A percentile compares a stretch with the other conserved stretches of the same genome.
Conservation (phyloP, 176 grass and related monocot genomes). For the Zoysia japonica region DNA sequence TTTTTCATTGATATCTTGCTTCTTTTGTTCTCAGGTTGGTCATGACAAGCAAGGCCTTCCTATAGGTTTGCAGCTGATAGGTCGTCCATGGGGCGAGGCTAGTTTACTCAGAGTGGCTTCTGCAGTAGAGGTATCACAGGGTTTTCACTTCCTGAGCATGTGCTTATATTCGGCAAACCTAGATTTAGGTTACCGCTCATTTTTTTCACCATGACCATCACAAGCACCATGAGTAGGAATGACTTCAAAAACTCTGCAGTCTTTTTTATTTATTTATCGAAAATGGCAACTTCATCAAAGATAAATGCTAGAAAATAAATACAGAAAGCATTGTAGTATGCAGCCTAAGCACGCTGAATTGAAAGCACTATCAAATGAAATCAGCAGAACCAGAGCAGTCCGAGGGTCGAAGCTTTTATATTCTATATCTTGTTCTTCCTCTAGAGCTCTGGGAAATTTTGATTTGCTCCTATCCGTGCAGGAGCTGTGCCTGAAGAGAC, state of each 20-base stretch:
- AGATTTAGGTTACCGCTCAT: background rate
- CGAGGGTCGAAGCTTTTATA: background rate
- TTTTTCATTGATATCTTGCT: slow-evolving; percentile 1
- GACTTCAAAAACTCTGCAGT: background rate
- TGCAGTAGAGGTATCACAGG: slow-evolving; percentile 67
- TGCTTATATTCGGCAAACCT: background rate
- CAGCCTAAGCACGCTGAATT: background rate
- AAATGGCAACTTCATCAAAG: background rate
- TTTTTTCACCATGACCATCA: background rate
- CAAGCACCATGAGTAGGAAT: background rate
- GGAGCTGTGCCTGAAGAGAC: slow-evolving; percentile 65
- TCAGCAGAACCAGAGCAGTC: background rate
- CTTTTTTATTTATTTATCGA: too few species aligned
- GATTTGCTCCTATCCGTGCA: slow-evolving; percentile 30
- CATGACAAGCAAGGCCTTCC: slow-evolving; percentile 91
- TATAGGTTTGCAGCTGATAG: slow-evolving; percentile 94
- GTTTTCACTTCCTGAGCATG: background rate
- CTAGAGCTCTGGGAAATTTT: background rate
- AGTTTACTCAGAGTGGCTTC: slow-evolving; percentile 88
- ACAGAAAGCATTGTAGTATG: background rate
- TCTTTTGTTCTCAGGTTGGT: slow-evolving; percentile 59
- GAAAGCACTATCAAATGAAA: background rate
- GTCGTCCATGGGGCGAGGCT: slow-evolving; percentile 92
- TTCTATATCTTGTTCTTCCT: background rate
- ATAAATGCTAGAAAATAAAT: background rate